Base-by-base conservation (phyloP, 805 yeast genomes). In the Clavispora santaluciae region DNA sequence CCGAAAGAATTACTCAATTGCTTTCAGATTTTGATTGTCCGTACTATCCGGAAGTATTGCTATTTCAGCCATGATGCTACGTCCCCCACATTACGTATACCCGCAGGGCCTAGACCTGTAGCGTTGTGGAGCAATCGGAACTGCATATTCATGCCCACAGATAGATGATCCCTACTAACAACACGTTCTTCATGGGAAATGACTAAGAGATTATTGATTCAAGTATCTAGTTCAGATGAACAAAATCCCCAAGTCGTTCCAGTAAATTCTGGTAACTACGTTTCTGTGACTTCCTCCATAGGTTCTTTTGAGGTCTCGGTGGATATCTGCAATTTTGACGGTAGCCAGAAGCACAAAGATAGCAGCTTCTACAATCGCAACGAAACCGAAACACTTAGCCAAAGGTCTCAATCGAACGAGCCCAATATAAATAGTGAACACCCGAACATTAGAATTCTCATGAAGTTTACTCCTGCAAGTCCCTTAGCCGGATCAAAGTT, bases 401-500 rank as follows among this genome's bases (percentile, higher is more conserved):
- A 21, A 13, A 6, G 24, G n/a, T 13, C 31, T 2, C 7, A 21
- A 18, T 18, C 16, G 9, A 12, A 12, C 3, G 20, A 9, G 9
- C 17, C 7, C 9, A 10, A 12, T 31, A 20, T 5, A 6, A 26
- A 42, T 4, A 5, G 3, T 15, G 17, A 17, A 4, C 25, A 28
- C 6, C 63, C 69, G 17, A 69, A 68, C 41, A 48, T 69, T 16
- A 49, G 66, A 13, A 48, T 69, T 13, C 49, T 58, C 13, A 55
- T 68, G n/a, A 57, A 59, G 26, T 68, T 76, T 44, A 61, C 52
- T 9, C 83, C 82, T 33, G 61, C 52, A 9, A 41, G 44, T 4
- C 65, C 63, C 16, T 60, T 80, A n/a, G 53, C 50, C 15, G 86
- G 84, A 2, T 66, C 73, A 31, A 68, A 71, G n/a, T 59, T 83